Conservation (phyloP, 192 early-diverging fungal genomes). For the Anaeromyces robustus region DNA sequence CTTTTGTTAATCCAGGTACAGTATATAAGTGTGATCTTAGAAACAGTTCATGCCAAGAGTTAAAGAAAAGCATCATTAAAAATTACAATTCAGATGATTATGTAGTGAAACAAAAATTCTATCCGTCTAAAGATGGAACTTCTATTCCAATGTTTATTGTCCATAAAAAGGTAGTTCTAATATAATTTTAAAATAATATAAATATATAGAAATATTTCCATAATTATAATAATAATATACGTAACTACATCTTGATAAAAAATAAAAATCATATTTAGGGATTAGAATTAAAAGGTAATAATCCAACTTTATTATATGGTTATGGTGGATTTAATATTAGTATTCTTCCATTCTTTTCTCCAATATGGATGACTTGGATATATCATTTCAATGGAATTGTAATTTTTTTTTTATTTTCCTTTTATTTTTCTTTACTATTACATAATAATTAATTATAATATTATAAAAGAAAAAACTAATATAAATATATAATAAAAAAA, state of each 20-base stretch:
- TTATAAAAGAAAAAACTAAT: neutral
- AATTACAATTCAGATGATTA: slow-evolving; percentile 27
- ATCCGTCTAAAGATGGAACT: slow-evolving; percentile 45
- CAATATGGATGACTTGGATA: neutral
- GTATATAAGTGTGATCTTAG: slow-evolving; percentile 41
- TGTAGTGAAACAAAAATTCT: slow-evolving; percentile 50
- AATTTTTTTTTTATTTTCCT: slow-evolving; percentile 28
- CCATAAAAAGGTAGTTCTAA: slow-evolving; percentile 18
- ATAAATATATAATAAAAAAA: neutral
- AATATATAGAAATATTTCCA: no score
- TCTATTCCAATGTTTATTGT: slow-evolving; percentile 53
- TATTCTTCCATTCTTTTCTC: neutral
- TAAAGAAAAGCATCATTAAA: slow-evolving; percentile 23
- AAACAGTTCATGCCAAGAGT: slow-evolving; percentile 8
- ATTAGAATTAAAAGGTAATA: slow-evolving; percentile 25
- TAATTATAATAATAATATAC: no score
- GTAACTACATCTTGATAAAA: neutral
- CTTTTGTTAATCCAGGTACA: slow-evolving; percentile 37
- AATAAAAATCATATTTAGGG: slow-evolving; percentile 3
- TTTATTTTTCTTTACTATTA: slow-evolving; percentile 21
- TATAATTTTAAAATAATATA: no score
- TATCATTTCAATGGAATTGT: neutral
- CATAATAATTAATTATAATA: slow-evolving; percentile 5
- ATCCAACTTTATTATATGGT: slow-evolving; percentile 45
- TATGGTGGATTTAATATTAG: slow-evolving; percentile 29